Conservation (phyloP, 2,329 filamentous ascomycete genomes). For the Botrytis squamosa region DNA sequence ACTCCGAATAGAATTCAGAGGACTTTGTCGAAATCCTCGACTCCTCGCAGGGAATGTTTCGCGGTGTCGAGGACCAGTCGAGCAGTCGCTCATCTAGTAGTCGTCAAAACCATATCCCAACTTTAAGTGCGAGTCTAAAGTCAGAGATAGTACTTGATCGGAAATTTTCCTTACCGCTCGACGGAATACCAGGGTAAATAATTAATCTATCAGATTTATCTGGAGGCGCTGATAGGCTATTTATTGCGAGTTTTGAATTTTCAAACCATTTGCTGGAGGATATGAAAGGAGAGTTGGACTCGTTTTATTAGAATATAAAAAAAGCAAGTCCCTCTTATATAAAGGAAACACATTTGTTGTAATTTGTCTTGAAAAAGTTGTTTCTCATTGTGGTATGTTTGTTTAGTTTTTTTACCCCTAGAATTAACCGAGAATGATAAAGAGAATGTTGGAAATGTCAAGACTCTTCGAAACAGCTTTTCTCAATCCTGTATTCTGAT, state of each 20-base stretch:
- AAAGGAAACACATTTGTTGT: neutral
- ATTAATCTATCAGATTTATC: no score
- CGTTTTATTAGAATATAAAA: no score
- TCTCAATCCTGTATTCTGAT: neutral
- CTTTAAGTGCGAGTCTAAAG: neutral
- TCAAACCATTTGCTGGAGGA: neutral
- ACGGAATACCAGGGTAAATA: neutral
- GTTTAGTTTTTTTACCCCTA: neutral
- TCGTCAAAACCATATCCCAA: rapidly evolving
- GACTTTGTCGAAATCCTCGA: neutral
- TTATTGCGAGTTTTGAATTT: neutral
- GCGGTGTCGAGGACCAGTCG: neutral
- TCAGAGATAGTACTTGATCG: rapidly evolving
- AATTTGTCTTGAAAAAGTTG: no score
- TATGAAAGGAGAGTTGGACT: neutral
- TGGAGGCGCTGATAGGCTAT: neutral
- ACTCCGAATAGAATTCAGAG: neutral
- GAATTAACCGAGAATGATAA: neutral
- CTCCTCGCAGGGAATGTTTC: neutral
- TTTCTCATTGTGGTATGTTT: no score
- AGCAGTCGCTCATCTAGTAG: neutral
- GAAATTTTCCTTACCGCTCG: neutral
- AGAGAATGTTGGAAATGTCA: neutral
- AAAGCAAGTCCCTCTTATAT: no score
- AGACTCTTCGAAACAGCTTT: neutral